Percentiles rank a stretch among this genome's conserved stretches.
These are phyloP conservation scores for Trichoderma asperelloides DNA, from an alignment of 495 filamentous ascomycete genomes.

Conservation along the genomic window DNA sequence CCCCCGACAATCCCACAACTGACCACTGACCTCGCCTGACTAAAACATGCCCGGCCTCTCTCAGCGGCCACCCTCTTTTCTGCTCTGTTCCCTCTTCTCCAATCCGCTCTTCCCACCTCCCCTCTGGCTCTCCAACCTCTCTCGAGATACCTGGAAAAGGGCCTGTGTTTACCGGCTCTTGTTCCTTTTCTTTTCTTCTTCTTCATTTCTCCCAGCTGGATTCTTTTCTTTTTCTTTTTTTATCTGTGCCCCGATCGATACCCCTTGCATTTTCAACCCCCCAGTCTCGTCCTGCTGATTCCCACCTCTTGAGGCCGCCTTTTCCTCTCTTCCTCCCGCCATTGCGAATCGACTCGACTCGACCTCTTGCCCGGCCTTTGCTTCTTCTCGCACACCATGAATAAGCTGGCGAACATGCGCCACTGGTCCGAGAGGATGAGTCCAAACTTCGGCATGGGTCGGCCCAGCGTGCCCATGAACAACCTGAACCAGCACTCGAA, in stretches of 20 bases:
- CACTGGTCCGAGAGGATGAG: constrained; percentile 93
- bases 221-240: constrained; percentile 22
- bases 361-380: constrained; percentile 11
- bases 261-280: constrained; percentile 5
- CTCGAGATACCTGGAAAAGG: constrained; percentile 11
- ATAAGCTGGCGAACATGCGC: constrained; percentile 89
- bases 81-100: constrained; percentile 17
- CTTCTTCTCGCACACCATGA: constrained; percentile 50
- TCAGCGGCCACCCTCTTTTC: constrained; percentile 10
- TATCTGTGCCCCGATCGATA: constrained; percentile 14
- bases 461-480: constrained; percentile 62
- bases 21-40: constrained; percentile 7
- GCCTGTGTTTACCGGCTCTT: neutral
- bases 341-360: constrained; percentile 16
- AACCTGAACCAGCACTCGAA: constrained; percentile 59
- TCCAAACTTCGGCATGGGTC: constrained; percentile 68
- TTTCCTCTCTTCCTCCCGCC: constrained; percentile 19
- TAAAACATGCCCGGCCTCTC: constrained; percentile 9
- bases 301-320: constrained; percentile 6
- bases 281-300: neutral
- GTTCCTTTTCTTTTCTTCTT: constrained; percentile 14
- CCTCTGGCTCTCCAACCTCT: constrained; percentile 24
- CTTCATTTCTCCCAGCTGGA: neutral
- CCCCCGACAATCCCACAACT: constrained; percentile 1
- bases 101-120: constrained; percentile 25